Conservation (phyloP, 495 filamentous ascomycete species). For the Oidiodendron maius region DNA sequence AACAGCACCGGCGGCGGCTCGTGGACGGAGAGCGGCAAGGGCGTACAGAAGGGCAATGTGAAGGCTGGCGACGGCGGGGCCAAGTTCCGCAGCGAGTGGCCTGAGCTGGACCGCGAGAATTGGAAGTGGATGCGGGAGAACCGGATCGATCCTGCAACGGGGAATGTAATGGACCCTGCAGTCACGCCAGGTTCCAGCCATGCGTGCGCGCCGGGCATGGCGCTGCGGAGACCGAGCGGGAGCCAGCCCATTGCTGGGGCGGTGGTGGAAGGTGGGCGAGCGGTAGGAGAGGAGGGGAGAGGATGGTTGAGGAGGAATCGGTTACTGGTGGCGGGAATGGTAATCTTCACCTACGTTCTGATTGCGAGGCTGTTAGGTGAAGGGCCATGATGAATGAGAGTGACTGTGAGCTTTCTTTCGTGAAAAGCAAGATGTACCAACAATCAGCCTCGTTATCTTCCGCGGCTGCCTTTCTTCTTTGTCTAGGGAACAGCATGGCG, state of each 20-base stretch:
- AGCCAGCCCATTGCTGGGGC: conserved; percentile 69
- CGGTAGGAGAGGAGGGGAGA: conserved; percentile 68
- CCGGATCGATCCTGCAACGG: conserved; percentile 61
- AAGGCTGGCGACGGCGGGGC: conserved; percentile 84
- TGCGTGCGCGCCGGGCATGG: conserved; percentile 16
- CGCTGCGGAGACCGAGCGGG: conserved; percentile 50
- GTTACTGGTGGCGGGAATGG: conserved; percentile 56
- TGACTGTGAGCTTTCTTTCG: too few species aligned
- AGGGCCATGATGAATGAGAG: too few species aligned
- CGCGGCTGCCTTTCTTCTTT: background rate
- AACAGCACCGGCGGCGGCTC: conserved; percentile 94
- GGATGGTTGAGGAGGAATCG: conserved; percentile 77
- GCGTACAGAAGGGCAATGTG: conserved; percentile 42
- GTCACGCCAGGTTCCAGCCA: conserved; percentile 52
- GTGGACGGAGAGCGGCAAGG: conserved; percentile 29
- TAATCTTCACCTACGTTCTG: conserved; percentile 74
- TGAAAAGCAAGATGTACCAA: too few species aligned
- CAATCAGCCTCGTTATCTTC: too few species aligned
- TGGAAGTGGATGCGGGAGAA: conserved; percentile 88
- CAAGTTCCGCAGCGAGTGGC: conserved; percentile 86
- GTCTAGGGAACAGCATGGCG: background rate
- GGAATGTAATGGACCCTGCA: conserved; percentile 27
- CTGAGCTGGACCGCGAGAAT: conserved; percentile 85
- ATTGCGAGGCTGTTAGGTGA: conserved; percentile 62
- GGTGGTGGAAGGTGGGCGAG: conserved; percentile 71